Conservation (phyloP, 148 eudicot genomes). For the Amaranthus cruentus region DNA sequence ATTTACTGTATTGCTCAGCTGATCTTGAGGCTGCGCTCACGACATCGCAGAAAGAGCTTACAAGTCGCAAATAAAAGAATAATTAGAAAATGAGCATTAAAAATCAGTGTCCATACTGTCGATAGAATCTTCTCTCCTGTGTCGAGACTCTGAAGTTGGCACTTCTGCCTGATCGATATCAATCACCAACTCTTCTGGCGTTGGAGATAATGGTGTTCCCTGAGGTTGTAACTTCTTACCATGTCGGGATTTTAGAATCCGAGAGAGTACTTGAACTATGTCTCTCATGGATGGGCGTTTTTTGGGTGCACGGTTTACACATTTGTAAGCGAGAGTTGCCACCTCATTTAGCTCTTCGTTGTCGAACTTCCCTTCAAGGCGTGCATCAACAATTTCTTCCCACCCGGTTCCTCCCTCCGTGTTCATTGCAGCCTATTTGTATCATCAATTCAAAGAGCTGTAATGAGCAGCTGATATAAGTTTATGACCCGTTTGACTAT, state of each 20-base stretch:
- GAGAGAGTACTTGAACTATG: conserved; percentile 73
- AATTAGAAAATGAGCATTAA: conserved; percentile 1
- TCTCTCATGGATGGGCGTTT: conserved; percentile 88
- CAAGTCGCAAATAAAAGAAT: conserved; percentile 9
- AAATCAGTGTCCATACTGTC: conserved; percentile 53
- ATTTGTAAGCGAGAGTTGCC: conserved; percentile 78
- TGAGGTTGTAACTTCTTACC: conserved; percentile 28
- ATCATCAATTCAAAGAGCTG: conserved; percentile 8
- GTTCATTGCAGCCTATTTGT: conserved; percentile 76
- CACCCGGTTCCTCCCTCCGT: conserved; percentile 80
- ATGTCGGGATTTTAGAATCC: conserved; percentile 46
- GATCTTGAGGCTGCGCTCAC: conserved; percentile 5
- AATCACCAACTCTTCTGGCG: conserved; percentile 47
- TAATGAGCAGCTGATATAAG: background rate
- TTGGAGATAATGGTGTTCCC: conserved; percentile 37
- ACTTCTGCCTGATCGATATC: conserved; percentile 33
- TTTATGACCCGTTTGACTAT: too few relatives aligned
- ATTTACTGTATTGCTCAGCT: background rate
- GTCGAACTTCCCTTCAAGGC: conserved; percentile 67
- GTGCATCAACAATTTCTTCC: conserved; percentile 85
- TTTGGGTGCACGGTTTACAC: conserved; percentile 54
- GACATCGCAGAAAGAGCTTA: conserved; percentile 3
- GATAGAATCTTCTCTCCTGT: conserved; percentile 54
- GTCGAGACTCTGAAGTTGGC: conserved; percentile 35
- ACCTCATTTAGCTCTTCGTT: conserved; percentile 65